These are phyloP conservation scores for Arthrinium puccinioides DNA, from an alignment of 2,329 filamentous ascomycete genomes.

Conservation along the genomic window DNA sequence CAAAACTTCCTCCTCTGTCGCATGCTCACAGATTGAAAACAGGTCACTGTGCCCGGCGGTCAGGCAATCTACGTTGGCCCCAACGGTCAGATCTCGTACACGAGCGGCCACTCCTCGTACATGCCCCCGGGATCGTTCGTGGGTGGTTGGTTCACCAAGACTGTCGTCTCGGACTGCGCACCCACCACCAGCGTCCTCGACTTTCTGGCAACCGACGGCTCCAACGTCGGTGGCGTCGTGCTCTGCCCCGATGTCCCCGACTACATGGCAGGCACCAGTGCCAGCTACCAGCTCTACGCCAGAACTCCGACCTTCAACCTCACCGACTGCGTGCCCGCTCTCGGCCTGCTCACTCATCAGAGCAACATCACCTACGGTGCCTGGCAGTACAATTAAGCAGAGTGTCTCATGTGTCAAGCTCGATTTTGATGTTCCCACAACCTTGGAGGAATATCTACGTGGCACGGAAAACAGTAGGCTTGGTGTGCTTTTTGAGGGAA, in stretches of 20 bases:
- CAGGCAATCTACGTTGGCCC: constrained; percentile 52
- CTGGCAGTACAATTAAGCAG: constrained; percentile 33
- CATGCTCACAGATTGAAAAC: not conserved
- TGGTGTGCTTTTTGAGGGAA: no score
- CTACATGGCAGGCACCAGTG: constrained; percentile 12
- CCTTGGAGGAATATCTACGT: no score
- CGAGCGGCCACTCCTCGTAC: constrained; percentile 43
- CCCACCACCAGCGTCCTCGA: constrained; percentile 14
- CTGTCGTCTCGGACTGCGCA: constrained; percentile 15
- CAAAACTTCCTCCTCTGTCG: not conserved
- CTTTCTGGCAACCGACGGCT: constrained; percentile 20
- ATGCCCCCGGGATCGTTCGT: constrained; percentile 42
- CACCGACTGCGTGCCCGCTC: constrained; percentile 23
- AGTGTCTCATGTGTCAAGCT: no score
- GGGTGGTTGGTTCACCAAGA: constrained; percentile 37
- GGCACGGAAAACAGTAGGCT: no score
- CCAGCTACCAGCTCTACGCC: constrained; percentile 19
- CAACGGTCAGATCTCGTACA: constrained; percentile 48
- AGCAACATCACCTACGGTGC: constrained; percentile 21
- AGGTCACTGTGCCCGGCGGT: constrained; percentile 53
- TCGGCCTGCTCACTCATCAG: constrained; percentile 23
- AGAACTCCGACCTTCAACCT: constrained; percentile 17
- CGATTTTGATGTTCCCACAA: no score
- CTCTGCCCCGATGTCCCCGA: constrained; percentile 16
- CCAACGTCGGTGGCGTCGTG: constrained; percentile 16